Base-by-base conservation (phyloP, 257 asterid genomes). In the Phtheirospermum japonicum region DNA sequence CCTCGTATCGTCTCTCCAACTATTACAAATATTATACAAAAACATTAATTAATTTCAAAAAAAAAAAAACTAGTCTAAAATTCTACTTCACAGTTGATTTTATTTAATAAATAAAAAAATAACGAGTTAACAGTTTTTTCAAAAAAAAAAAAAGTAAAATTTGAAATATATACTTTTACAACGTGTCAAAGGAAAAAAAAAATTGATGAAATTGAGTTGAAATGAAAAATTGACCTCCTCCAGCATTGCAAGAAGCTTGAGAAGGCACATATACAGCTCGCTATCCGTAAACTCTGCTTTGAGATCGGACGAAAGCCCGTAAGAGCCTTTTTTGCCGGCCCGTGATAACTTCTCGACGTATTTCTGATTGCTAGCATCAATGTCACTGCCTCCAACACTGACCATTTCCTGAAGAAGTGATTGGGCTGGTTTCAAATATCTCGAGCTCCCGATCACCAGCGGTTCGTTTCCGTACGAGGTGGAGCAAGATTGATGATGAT, bases 1-100 rank as follows among this genome's bases (percentile, higher is more conserved):
- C 84, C 42, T 81, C 99, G 19, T 90, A 94, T 64, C 94, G 73
- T 57, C 83, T 80, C 77, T 89, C 99, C 43, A 82, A 89, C n/a
- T n/a, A 2, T 51, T 26, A 23, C 1, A n/a, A 16, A 46, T n/a
- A 37, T 12, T 34, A 13, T 5, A 48, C 18, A 9, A 0, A 19
- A 19, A 52, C 0, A 19, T 33, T 39, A 4, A 16, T 0, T 16
- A 28, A 59, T 4, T 32, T 18, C 23, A 26, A 9, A 23, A 54
- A 28, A 17, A 60, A 28, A 12, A 0, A 12, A 40, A 40, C 42
- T 9, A 36, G 42, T 36, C 42, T 3, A 23, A 23, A 23, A 23
- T 23, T n/a, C n/a, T n/a, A n/a, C n/a, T 23, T 23, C 3, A 23
- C 28, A 23, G 28, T 23, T 23, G 28, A 23, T 23, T 23, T 23